Evolutionary conservation across 139 green algal species (phyloP), one percentile per base, ranked within the genome.

Genomic region (Chlamydomonas schloesseri): DNA sequence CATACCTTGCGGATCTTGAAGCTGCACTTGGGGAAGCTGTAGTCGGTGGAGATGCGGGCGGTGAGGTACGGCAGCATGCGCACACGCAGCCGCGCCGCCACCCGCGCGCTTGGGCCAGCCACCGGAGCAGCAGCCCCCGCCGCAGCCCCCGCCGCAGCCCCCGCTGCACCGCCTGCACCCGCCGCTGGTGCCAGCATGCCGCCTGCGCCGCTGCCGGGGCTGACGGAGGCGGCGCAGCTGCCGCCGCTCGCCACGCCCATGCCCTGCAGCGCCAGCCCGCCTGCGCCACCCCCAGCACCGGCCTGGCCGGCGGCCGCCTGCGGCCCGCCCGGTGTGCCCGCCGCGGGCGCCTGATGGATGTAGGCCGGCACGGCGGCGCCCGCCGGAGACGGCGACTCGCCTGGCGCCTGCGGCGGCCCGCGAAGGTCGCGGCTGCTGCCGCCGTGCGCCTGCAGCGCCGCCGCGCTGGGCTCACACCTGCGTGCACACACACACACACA

Each of bases 1-100:
- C 74, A 21, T 18, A 82, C 75, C 65, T 89, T 89, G 26, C 83
- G 83, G 37, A 92, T 74, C 18, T 83, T 82, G 71, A 88, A 91
- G 71, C 46, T 87, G 71, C 83, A 89, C 72, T 89, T 89, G 4
- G 83, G 36, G 50, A 88, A 65, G 57, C 65, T 84, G 73, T 73
- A 92, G 36, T 89, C 81, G 64, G 74, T 78, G 2, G 84, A 89
- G 53, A 89, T 83, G 26, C 84, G 55, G 26, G 84, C 67, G 24
- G 69, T 74, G 5, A 92, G 64, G 86, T 89, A 92, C n/a, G 89
- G 89, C 70, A 92, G 81, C 89, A 92, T 92, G 34, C 89, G 89
- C 70, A 92, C 89, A 24, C 89, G 70, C 70, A 92, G 50, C 64
- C 89, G 57, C 26, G 89, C 89, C 2, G 86, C 85, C 13, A 67